Percentiles rank a stretch among this genome's conserved stretches.
Conservation (phyloP, 805 yeast species). For the Pichia membranifaciens region DNA sequence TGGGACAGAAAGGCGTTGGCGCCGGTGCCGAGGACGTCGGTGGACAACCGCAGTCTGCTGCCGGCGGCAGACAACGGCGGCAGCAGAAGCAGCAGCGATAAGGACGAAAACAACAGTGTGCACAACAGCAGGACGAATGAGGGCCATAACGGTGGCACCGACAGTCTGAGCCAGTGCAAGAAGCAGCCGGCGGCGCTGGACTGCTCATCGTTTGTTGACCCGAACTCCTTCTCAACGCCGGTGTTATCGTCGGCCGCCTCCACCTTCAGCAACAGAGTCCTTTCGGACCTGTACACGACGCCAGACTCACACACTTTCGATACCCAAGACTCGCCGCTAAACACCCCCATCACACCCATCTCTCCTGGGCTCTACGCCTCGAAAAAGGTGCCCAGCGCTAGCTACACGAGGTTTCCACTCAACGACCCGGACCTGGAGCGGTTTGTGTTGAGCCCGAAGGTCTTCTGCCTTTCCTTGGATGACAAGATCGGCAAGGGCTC, state of each 20-base stretch:
- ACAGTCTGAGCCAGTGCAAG: too few relatives aligned
- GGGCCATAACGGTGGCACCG: background rate
- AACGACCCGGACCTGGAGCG: conserved; percentile 15
- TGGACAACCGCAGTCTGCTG: background rate
- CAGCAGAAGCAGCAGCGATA: background rate
- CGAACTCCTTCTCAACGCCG: background rate
- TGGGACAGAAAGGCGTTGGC: too few relatives aligned
- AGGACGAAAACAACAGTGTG: background rate
- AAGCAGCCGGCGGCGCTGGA: background rate
- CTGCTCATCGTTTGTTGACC: conserved; percentile 1
- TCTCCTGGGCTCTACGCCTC: background rate
- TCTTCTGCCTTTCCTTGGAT: conserved; percentile 19
- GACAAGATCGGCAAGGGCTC: conserved; percentile 26
- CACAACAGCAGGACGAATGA: background rate
- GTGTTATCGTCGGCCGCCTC: background rate
- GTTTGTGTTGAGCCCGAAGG: conserved; percentile 18
- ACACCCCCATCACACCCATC: conserved; percentile 7
- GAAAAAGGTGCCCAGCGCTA: conserved; percentile 4
- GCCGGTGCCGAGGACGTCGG: background rate
- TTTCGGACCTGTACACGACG: conserved; percentile 6
- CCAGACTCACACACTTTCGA: conserved; percentile 5
- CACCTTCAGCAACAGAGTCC: background rate
- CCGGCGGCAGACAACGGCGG: background rate
- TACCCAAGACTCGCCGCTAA: background rate
- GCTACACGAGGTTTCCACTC: conserved; percentile 15